Conservation (phyloP, 2,329 filamentous ascomycete genomes). For the Ophiostoma pallidulum region DNA sequence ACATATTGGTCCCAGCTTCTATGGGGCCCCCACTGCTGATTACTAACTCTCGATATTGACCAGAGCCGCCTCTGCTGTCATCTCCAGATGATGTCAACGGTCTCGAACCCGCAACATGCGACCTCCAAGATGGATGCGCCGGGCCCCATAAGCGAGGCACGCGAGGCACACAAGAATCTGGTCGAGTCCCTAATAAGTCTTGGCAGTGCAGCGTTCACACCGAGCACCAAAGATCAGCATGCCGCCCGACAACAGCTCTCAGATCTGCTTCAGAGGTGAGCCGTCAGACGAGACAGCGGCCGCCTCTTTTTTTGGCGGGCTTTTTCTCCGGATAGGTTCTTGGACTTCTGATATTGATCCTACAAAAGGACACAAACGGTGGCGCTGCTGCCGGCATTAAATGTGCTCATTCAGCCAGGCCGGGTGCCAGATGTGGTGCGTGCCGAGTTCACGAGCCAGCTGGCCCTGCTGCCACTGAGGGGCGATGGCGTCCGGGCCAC, state of each 20-base stretch:
- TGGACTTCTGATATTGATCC: too few relatives aligned
- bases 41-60: neutral
- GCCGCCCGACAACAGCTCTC: conserved; percentile 31
- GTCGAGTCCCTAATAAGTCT: conserved; percentile 29
- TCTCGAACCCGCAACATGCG: neutral
- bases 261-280: conserved; percentile 41
- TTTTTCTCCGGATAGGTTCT: too few relatives aligned
- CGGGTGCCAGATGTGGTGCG: conserved; percentile 52
- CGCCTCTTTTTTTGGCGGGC: too few relatives aligned
- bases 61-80: too few relatives aligned
- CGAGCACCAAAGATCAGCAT: conserved; percentile 24
- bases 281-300: too few relatives aligned
- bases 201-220: conserved; percentile 41
- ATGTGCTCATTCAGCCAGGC: conserved; percentile 53
- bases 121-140: conserved; percentile 11
- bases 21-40: too few relatives aligned
- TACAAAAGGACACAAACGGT: conserved; percentile 26
- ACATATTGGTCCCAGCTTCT: neutral
- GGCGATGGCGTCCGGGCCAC: conserved; percentile 55
- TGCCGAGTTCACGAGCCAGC: conserved; percentile 42
- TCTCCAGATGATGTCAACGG: neutral
- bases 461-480: conserved; percentile 53
- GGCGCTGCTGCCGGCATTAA: conserved; percentile 50
- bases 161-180: conserved; percentile 13
- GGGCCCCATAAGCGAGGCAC: conserved; percentile 1